Conservation (phyloP, 768 basidiomycete genomes). For the Boletus sp. region DNA sequence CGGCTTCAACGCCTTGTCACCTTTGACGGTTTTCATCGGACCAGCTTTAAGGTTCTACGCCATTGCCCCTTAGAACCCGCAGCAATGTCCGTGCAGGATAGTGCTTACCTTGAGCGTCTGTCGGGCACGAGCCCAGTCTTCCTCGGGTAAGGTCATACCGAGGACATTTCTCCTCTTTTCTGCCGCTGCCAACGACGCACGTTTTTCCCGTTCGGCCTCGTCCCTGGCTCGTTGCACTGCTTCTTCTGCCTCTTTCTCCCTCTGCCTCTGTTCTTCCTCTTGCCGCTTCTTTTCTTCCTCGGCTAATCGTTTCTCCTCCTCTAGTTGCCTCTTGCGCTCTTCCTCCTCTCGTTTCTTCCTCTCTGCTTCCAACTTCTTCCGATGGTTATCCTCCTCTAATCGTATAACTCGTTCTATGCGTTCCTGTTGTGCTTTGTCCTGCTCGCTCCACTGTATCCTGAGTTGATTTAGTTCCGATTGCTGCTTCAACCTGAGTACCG, state of each 20-base stretch:
- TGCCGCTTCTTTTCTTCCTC: slow-evolving; percentile 42
- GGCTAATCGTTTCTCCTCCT: slow-evolving; percentile 43
- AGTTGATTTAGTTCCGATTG: slow-evolving; percentile 46
- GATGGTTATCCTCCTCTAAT: slow-evolving; percentile 58
- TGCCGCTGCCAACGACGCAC: slow-evolving; percentile 37
- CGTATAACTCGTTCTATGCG: slow-evolving; percentile 62
- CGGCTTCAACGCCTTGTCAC: slow-evolving; percentile 48
- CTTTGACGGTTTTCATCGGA: slow-evolving; percentile 63
- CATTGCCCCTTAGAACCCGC: slow-evolving; percentile 20
- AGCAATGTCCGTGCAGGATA: slow-evolving; percentile 13
- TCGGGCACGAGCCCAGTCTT: slow-evolving; percentile 65
- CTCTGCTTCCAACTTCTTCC: slow-evolving; percentile 53
- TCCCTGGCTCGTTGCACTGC: slow-evolving; percentile 31
- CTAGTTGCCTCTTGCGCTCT: slow-evolving; percentile 45
- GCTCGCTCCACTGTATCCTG: slow-evolving; percentile 43
- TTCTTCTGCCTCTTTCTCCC: slow-evolving; percentile 32
- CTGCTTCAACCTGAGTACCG: slow-evolving; percentile 40
- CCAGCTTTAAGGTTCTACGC: slow-evolving; percentile 60
- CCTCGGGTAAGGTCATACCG: slow-evolving; percentile 52
- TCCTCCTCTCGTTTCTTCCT: slow-evolving; percentile 46
- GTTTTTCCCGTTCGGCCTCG: slow-evolving; percentile 34
- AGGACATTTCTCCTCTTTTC: slow-evolving; percentile 39
- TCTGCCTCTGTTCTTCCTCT: slow-evolving; percentile 41
- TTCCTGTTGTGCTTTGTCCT: slow-evolving; percentile 46
- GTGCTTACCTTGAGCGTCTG: slow-evolving; percentile 48